Evolutionary conservation across 495 filamentous ascomycete genomes (phyloP).

Genomic region (Hyaloscypha hepaticicola): DNA sequence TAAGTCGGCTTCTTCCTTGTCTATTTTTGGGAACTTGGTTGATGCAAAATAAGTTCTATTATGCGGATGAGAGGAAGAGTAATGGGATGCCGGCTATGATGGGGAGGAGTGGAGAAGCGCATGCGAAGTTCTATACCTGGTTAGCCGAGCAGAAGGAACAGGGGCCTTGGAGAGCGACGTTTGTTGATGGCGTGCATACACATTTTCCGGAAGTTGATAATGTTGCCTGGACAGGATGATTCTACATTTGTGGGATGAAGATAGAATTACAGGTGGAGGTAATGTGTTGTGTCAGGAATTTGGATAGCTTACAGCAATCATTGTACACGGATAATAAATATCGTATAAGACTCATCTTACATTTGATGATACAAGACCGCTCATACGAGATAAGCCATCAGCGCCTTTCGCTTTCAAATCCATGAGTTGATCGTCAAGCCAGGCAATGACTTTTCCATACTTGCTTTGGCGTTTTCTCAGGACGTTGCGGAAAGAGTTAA

Average conservation of each 20-base stretch:
- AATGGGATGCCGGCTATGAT: slow-evolving; percentile 36
- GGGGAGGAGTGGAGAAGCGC: slow-evolving; percentile 40
- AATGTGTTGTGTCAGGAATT: no score
- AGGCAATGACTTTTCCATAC: slow-evolving; percentile 58
- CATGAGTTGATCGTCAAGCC: slow-evolving; percentile 53
- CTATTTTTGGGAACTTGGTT: no score
- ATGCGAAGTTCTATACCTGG: slow-evolving; percentile 40
- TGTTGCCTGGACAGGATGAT: no score
- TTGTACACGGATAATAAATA: neutral
- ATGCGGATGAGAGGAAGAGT: slow-evolving; percentile 46
- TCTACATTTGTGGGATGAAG: no score
- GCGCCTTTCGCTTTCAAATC: slow-evolving; percentile 29
- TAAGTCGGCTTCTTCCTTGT: no score
- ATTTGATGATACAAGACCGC: neutral
- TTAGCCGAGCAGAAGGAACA: slow-evolving; percentile 40
- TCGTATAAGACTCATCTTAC: no score
- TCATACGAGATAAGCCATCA: slow-evolving; percentile 6
- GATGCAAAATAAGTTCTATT: slow-evolving; percentile 43
- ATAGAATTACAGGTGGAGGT: no score
- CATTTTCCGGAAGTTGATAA: no score
- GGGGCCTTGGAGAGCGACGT: slow-evolving; percentile 46
- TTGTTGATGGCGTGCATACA: slow-evolving; percentile 38
- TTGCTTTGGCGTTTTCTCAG: slow-evolving; percentile 67
- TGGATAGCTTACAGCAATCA: neutral
- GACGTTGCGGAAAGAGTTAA: slow-evolving; percentile 64